Percentiles rank a stretch among this genome's conserved stretches.
Evolutionary conservation across 495 filamentous ascomycete genomes (phyloP).

Genomic region (Copromyces sp.): DNA sequence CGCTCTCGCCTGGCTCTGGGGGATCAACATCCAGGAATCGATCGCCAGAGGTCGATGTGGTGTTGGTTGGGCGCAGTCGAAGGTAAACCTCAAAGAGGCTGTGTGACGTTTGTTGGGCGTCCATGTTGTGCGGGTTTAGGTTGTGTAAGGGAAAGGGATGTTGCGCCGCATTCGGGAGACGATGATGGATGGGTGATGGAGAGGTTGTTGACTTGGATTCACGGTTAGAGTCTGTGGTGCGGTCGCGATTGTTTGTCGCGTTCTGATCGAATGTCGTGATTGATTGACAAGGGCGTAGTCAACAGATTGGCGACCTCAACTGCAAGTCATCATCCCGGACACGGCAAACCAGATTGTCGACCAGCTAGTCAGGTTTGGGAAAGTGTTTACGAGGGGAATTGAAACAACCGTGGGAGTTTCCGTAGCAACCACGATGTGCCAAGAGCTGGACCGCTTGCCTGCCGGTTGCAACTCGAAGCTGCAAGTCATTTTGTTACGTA

Average conservation of each 20-base stretch:
- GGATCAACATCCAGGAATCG: conserved; percentile 72
- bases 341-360: neutral
- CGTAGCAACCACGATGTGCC: neutral
- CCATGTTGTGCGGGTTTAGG: neutral
- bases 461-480: neutral
- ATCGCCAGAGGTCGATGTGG: conserved; percentile 30
- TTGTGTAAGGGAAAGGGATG: neutral
- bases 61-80: conserved; percentile 57
- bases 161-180: neutral
- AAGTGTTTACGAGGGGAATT: neutral
- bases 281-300: neutral
- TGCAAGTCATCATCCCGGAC: neutral
- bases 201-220: neutral
- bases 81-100: conserved; percentile 87
- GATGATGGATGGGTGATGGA: neutral
- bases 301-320: neutral
- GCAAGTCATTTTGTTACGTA: neutral
- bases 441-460: neutral
- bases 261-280: neutral
- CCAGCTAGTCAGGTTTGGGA: neutral
- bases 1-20: conserved; percentile 33
- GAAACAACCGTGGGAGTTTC: neutral
- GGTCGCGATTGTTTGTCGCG: neutral
- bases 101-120: conserved; percentile 7
- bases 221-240: neutral